Conservation (phyloP, 2,329 filamentous ascomycete genomes). For the Pyrenochaeta sp. region DNA sequence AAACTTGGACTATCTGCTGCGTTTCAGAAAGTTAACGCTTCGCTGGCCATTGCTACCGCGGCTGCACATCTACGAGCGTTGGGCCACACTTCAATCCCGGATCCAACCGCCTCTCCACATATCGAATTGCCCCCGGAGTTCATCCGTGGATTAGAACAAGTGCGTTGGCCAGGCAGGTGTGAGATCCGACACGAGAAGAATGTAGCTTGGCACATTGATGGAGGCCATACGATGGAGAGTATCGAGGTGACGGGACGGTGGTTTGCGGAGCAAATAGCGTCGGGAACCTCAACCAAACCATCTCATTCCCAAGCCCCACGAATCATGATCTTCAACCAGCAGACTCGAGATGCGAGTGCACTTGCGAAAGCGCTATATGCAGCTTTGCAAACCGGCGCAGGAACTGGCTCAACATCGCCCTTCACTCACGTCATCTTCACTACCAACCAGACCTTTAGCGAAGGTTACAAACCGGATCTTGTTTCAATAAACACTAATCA, state of each 20-base stretch:
- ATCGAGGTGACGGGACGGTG: constrained; percentile 78
- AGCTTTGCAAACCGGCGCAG: constrained; percentile 56
- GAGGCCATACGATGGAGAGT: constrained; percentile 87
- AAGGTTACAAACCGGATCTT: constrained; percentile 70
- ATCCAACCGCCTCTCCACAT: constrained; percentile 35
- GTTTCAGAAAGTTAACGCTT: constrained; percentile 71
- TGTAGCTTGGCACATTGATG: constrained; percentile 82
- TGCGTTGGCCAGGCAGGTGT: constrained; percentile 78
- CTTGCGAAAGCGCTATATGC: constrained; percentile 71
- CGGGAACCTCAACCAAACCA: constrained; percentile 44
- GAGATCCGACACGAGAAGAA: constrained; percentile 68
- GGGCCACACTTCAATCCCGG: constrained; percentile 53
- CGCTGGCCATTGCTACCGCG: constrained; percentile 67
- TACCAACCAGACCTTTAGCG: constrained; percentile 74
- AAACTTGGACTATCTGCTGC: constrained; percentile 68
- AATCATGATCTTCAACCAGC: constrained; percentile 89
- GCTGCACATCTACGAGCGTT: constrained; percentile 63
- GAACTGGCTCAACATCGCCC: constrained; percentile 41
- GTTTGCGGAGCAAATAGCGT: constrained; percentile 65
- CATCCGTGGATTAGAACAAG: constrained; percentile 69
- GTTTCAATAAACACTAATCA: constrained; percentile 69
- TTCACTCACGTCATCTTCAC: constrained; percentile 84
- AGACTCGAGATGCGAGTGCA: constrained; percentile 77
- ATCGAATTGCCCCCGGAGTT: constrained; percentile 68
- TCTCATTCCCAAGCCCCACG: constrained; percentile 49